Base-by-base conservation (phyloP, 371 early-diverging fungal genomes). In the Mortierella polycephala region DNA sequence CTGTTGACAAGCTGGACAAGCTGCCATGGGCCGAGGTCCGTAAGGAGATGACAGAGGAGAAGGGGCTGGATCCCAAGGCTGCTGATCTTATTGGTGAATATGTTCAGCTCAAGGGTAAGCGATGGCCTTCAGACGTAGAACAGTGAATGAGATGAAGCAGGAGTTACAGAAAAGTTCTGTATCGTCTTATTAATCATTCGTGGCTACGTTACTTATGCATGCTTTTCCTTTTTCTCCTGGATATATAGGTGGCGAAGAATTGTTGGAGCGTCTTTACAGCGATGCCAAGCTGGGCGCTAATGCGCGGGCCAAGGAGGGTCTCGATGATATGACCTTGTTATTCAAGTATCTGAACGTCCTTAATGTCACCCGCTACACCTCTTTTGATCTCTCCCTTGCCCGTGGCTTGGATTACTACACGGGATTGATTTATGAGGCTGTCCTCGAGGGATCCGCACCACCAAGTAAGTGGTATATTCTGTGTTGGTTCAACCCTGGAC, bases 381-480 rank as follows among this genome's bases (percentile, higher is more conserved):
- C 94, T 1, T 95, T 99, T 75, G 99, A 99, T 85, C 85, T 99
- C 57, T 93, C 94, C 68, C 88, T 99, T 69, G 99, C 99, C 14
- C 89, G 99, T 67, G 99, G 99, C 18, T 84, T 99, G 55, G 99
- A 99, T 82, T 99, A 99, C 83, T 99, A 99, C 86, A 99, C 99
- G 21, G 99, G 99, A 41, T 91, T 99, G 62, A 98, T 99, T 73
- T 96, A 99, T 82, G 99, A 99, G 84, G 99, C 98, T 13, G 94
- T 97, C 18, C 89, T 96, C 45, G 88, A 88, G 63, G 84, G 83
- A 50, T 87, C 88, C 50, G 85, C 87, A 18, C 88, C 88, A 45
- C 85, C 88, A 14, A 89, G 87, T 86, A 83, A 81, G 81, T 66
- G 41, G 47, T 16, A 13, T 69, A 47, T 20, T 46, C 20, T 37